phyloP scores from a whole-genome alignment of 2,329 filamentous ascomycete species.

The Claviceps cyperi region DNA sequence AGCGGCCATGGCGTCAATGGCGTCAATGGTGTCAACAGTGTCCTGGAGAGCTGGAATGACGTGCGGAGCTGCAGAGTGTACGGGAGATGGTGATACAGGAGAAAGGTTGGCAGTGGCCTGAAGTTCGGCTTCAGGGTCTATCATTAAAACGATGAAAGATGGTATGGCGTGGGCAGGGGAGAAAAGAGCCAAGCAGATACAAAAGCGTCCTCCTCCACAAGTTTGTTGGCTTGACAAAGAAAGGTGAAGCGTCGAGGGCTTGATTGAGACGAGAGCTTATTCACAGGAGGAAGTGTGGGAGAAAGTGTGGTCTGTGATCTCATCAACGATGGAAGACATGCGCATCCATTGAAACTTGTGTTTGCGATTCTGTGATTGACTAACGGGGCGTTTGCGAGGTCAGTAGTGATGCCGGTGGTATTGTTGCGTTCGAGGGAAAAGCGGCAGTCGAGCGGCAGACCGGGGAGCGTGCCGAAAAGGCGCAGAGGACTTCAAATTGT shows the following conservation, averaged over 20 bases:
- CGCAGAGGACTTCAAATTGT: background rate
- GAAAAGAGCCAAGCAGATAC: constrained; percentile 7
- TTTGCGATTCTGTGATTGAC: constrained; percentile 3
- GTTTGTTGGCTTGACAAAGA: background rate
- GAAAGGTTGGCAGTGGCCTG: constrained; percentile 39
- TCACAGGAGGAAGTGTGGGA: background rate
- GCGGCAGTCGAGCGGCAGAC: background rate
- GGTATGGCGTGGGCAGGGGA: constrained; percentile 1
- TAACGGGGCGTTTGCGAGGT: background rate
- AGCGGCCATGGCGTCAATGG: constrained; percentile 32
- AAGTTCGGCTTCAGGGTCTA: constrained; percentile 29
- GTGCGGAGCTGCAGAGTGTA: constrained; percentile 31
- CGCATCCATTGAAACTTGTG: constrained; percentile 1
- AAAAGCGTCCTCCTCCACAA: background rate
- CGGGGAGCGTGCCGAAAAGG: background rate
- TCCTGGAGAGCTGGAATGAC: constrained; percentile 37
- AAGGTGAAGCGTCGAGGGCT: too few relatives aligned
- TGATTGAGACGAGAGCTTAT: background rate
- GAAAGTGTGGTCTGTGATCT: background rate
- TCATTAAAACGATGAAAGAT: constrained; percentile 24
- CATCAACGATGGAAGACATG: background rate
- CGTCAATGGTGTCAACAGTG: constrained; percentile 35
- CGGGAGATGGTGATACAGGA: constrained; percentile 34
- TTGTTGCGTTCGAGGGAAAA: background rate
- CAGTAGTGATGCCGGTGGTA: background rate